These are phyloP conservation scores for Tuber microsphaerosporum DNA, from an alignment of 495 filamentous ascomycete species.

Conservation along the genomic window DNA sequence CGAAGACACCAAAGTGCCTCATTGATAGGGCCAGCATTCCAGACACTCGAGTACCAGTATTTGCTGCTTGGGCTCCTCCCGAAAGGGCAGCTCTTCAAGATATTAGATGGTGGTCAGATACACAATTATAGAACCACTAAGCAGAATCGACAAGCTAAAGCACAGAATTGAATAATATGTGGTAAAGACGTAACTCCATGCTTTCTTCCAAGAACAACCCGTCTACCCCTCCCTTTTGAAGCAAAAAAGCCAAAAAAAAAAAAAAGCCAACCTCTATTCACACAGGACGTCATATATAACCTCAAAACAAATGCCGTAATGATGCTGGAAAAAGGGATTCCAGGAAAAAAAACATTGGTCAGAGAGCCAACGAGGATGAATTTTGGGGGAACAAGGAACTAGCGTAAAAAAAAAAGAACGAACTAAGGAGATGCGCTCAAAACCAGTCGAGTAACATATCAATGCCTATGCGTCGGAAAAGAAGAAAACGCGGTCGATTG, in stretches of 20 bases:
- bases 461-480: background rate
- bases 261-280: slow-evolving; percentile 16
- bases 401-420: slow-evolving; percentile 4
- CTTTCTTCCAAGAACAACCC: background rate
- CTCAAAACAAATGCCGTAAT: slow-evolving; percentile 1
- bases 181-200: slow-evolving; percentile 4
- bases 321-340: slow-evolving; percentile 5
- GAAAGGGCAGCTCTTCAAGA: background rate
- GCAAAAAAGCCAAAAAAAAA: background rate
- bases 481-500: slow-evolving; percentile 3
- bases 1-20: background rate
- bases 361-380: background rate
- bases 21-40: background rate
- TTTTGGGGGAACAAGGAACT: background rate
- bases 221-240: slow-evolving; percentile 3
- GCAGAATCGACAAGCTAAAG: background rate
- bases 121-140: slow-evolving; percentile 1
- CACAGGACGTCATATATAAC: slow-evolving; percentile 2
- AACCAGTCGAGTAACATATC: slow-evolving; percentile 23
- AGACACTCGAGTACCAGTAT: background rate
- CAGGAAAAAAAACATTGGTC: slow-evolving; percentile 9
- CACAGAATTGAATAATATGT: background rate
- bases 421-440: slow-evolving; percentile 16
- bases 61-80: background rate
- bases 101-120: background rate